Evolutionary conservation across 73 alveolate genomes (phyloP).

Genomic region (Paramecium caudatum): DNA sequence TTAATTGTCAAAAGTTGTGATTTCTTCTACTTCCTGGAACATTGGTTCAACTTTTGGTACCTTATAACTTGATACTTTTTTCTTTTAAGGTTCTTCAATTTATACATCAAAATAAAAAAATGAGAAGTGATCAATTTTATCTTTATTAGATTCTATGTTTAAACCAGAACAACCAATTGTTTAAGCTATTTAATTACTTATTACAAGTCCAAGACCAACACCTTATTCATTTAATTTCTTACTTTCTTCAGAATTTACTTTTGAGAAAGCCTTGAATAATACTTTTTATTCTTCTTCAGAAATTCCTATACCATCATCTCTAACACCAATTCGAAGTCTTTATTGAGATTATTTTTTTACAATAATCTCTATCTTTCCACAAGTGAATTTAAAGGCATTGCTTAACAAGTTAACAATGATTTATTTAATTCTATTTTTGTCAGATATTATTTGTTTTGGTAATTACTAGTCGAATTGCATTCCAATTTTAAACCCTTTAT

Average conservation of each 20-base stretch:
- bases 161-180: conserved; percentile 24
- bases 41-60: neutral
- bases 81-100: neutral
- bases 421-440: conserved; percentile 74
- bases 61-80: conserved; percentile 2
- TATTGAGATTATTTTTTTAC: neutral
- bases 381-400: conserved; percentile 79
- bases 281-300: conserved; percentile 58
- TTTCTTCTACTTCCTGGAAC: neutral
- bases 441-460: conserved; percentile 57
- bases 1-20: neutral
- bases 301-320: conserved; percentile 81
- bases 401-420: conserved; percentile 77
- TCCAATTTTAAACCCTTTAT: neutral
- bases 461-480: neutral
- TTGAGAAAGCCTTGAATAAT: conserved; percentile 77
- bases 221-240: conserved; percentile 72
- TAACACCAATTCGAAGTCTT: conserved; percentile 61
- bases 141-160: neutral
- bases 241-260: conserved; percentile 63
- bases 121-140: neutral
- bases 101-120: conserved; percentile 4
- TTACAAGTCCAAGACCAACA: conserved; percentile 81
- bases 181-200: conserved; percentile 72
- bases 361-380: conserved; percentile 54